Conservation (phyloP, 345 rosid genomes). For the Noccaea bulbosa region DNA sequence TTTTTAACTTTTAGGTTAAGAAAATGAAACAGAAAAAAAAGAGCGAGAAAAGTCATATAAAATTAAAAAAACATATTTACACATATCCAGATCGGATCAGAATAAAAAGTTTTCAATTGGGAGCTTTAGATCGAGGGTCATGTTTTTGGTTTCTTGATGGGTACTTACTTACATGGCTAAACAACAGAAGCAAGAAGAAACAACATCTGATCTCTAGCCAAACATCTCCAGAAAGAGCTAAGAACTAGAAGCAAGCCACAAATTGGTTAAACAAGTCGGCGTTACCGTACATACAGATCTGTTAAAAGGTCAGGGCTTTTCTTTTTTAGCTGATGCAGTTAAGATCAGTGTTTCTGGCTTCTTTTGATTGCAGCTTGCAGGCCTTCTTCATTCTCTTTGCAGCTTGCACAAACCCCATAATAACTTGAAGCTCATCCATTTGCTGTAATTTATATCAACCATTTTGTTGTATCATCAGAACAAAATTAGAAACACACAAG, state of each 20-base stretch:
- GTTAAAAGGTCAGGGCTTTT: conserved; percentile 28
- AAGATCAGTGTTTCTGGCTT: conserved; percentile 43
- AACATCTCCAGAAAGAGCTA: conserved; percentile 26
- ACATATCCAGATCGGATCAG: conserved; percentile 16
- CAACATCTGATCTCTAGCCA: conserved; percentile 38
- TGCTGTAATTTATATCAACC: conserved; percentile 53
- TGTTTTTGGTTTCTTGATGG: conserved; percentile 22
- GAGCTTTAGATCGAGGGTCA: conserved; percentile 31
- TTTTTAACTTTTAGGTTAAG: neutral
- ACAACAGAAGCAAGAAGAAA: conserved; percentile 36
- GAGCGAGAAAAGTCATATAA: neutral
- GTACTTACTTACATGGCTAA: conserved; percentile 38
- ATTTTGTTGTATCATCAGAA: conserved; percentile 8
- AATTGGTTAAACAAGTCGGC: conserved; percentile 36
- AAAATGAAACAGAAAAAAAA: neutral
- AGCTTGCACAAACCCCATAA: conserved; percentile 90
- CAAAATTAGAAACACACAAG: neutral
- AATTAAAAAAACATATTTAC: conserved; percentile 37
- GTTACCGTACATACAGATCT: conserved; percentile 19
- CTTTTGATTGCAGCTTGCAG: conserved; percentile 49
- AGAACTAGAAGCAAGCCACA: conserved; percentile 35
- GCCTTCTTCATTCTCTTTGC: conserved; percentile 86
- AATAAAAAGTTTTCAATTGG: conserved; percentile 25
- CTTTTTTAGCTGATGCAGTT: conserved; percentile 47
- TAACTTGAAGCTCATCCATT: conserved; percentile 98